phyloP scores from a whole-genome alignment of 139 green algal species.

The Cymbomonas tetramitiformis region DNA sequence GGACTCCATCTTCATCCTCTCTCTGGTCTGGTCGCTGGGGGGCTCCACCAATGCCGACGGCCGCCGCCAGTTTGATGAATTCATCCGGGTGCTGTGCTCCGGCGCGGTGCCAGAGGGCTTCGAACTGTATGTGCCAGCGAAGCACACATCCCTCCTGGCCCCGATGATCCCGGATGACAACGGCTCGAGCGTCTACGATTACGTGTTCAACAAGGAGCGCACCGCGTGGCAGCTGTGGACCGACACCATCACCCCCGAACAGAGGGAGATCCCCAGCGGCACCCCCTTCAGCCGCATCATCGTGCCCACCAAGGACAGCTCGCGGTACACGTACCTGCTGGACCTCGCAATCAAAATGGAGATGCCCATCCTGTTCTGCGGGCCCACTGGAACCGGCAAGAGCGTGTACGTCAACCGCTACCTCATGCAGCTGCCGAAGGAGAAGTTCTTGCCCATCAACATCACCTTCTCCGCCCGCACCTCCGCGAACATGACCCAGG shows the following conservation, averaged over 20 bases:
- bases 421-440: not conserved
- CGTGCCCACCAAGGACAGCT: conserved; percentile 47
- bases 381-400: conserved; percentile 36
- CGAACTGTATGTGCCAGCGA: conserved; percentile 28
- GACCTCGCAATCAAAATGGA: conserved; percentile 10
- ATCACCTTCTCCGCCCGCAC: conserved; percentile 37
- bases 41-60: conserved; percentile 22
- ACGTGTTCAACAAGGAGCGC: conserved; percentile 26
- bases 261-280: conserved; percentile 15
- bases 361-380: conserved; percentile 23
- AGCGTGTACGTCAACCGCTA: conserved; percentile 23
- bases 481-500: conserved; percentile 42
- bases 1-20: conserved; percentile 40
- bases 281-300: conserved; percentile 35
- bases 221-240: conserved; percentile 25
- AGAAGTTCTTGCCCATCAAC: conserved; percentile 38
- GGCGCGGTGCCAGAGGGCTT: conserved; percentile 27
- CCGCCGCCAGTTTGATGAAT: conserved; percentile 26
- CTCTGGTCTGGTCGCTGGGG: conserved; percentile 36
- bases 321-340: conserved; percentile 28
- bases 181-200: conserved; percentile 17
- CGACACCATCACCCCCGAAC: conserved; percentile 5
- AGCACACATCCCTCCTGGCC: conserved; percentile 21
- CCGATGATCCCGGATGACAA: conserved; percentile 30
- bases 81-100: conserved; percentile 21